Evolutionary conservation across 129 eudicot genomes (phyloP), one percentile per base, ranked within the genome.

Genomic region (Saposhnikovia divaricata): DNA sequence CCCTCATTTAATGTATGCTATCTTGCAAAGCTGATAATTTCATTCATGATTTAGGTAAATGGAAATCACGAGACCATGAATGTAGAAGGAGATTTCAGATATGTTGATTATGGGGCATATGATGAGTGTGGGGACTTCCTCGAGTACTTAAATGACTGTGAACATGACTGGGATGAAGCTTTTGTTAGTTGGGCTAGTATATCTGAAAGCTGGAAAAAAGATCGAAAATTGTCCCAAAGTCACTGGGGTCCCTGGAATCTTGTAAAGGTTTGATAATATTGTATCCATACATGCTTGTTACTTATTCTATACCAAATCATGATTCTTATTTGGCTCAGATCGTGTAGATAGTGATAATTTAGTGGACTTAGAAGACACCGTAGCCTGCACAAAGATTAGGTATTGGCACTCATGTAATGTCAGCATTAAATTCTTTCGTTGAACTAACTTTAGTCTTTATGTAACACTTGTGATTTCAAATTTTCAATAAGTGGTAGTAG

Each of bases 51-150:
- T 47, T 50, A 92, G 99, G 95, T 95, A 70, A 92, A 95, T 74
- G 98, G 98, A 77, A 94, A 94, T 82, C 98, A 94, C 81, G 97
- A 91, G 80, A 92, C 98, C 59, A 90, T 94, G 91, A 95, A 95
- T 76, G 93, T 95, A 43, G 97, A 92, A 86, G 99, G 99, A 79
- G 99, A 95, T 82, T 95, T 85, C 78, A 85, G 99, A 81, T 95
- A 86, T 78, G 99, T 95, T 80, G 94, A 95, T 83, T 85, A 89
- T n/a, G 93, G 94, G 14, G 97, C 87, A 50, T 92, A 89, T 79
- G 97, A 90, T 45, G 99, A 95, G 89, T 95, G 97, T 77, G 76
- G 87, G n/a, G 92, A 86, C 87, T 95, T 95, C 81, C 87, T 95
- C 70, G 96, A 92, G 72, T 89, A 95, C 89, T 68, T 92, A 80